A percentile compares a stretch with the other conserved stretches of the same genome.
These are phyloP conservation scores for Prototheca stagnorum DNA, from an alignment of 163 green algal species.

Conservation along the genomic window DNA sequence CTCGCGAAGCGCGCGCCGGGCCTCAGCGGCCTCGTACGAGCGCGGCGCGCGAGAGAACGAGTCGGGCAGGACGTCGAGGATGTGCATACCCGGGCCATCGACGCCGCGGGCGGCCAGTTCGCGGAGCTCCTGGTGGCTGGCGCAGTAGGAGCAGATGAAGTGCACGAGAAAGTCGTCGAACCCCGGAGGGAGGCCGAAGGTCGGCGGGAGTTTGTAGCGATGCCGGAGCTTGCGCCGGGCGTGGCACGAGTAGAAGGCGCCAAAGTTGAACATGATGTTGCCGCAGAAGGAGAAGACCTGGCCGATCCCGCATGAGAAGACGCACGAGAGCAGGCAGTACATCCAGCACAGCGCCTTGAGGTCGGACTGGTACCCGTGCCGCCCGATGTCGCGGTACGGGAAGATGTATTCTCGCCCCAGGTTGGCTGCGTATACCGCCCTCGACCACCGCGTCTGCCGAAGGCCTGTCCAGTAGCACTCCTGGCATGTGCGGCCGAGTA, in stretches of 20 bases:
- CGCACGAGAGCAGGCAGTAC: constrained; percentile 14
- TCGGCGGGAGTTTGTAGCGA: constrained; percentile 26
- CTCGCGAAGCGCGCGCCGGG: too few species aligned
- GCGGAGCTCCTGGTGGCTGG: constrained; percentile 22
- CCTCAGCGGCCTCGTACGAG: too few species aligned
- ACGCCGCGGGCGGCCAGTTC: constrained; percentile 21
- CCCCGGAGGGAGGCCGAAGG: constrained; percentile 21
- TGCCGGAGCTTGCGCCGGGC: constrained; percentile 22
- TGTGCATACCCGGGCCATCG: constrained; percentile 25
- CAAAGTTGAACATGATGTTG: constrained; percentile 23
- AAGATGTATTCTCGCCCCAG: constrained; percentile 20
- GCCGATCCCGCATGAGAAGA: constrained; percentile 19
- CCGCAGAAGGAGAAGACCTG: constrained; percentile 22
- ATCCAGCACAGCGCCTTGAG: constrained; percentile 24
- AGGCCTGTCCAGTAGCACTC: constrained; percentile 30
- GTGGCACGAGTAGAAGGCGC: constrained; percentile 29
- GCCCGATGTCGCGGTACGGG: constrained; percentile 11
- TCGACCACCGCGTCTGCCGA: constrained; percentile 19
- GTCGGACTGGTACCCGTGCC: constrained; percentile 15
- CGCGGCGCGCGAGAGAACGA: too few species aligned
- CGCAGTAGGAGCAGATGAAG: constrained; percentile 36
- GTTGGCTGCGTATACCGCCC: constrained; percentile 13
- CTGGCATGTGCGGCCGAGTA: constrained; percentile 8
- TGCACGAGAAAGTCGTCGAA: constrained; percentile 33
- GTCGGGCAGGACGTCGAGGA: constrained; percentile 20